phyloP scores from a whole-genome alignment of 768 basidiomycete genomes.

The Astraeus odoratus region DNA sequence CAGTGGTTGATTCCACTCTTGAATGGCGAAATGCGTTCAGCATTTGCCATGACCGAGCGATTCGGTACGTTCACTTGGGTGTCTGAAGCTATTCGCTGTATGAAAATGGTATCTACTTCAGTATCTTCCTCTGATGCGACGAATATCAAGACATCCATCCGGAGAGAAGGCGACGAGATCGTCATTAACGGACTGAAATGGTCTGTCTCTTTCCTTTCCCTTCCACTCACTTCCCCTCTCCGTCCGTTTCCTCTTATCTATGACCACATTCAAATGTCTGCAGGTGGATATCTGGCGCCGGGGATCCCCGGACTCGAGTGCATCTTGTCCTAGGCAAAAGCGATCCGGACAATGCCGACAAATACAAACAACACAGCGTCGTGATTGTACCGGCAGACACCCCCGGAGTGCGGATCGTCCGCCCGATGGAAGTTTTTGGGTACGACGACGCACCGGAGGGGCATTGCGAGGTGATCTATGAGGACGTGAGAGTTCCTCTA shows the following conservation, averaged over 20 bases:
- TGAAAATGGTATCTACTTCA: slow-evolving; percentile 4
- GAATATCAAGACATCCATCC: slow-evolving; percentile 86
- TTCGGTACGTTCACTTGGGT: slow-evolving; percentile 45
- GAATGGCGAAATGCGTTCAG: slow-evolving; percentile 88
- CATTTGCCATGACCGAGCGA: slow-evolving; percentile 97
- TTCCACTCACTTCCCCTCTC: slow-evolving; percentile 2
- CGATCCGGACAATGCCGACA: slow-evolving; percentile 72
- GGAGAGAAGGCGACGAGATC: slow-evolving; percentile 78
- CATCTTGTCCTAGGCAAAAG: slow-evolving; percentile 96
- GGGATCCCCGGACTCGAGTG: slow-evolving; percentile 81
- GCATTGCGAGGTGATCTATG: slow-evolving; percentile 92
- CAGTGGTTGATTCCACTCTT: slow-evolving; percentile 85
- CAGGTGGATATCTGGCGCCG: slow-evolving; percentile 97
- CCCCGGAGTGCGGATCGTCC: slow-evolving; percentile 80
- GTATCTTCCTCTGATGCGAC: slow-evolving; percentile 95
- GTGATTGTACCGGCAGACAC: slow-evolving; percentile 88
- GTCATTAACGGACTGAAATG: slow-evolving; percentile 97
- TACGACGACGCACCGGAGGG: slow-evolving; percentile 96
- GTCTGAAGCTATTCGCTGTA: slow-evolving; percentile 4
- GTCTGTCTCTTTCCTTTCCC: slow-evolving; percentile 31
- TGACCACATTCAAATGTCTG: not conserved
- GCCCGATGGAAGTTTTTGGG: slow-evolving; percentile 92
- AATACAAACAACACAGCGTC: slow-evolving; percentile 84
- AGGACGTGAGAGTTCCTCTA: slow-evolving; percentile 86
- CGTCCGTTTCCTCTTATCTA: slow-evolving; percentile 1